These are phyloP conservation scores for Emericellopsis cladophorae DNA, from an alignment of 2,329 filamentous ascomycete species.

Conservation along the genomic window DNA sequence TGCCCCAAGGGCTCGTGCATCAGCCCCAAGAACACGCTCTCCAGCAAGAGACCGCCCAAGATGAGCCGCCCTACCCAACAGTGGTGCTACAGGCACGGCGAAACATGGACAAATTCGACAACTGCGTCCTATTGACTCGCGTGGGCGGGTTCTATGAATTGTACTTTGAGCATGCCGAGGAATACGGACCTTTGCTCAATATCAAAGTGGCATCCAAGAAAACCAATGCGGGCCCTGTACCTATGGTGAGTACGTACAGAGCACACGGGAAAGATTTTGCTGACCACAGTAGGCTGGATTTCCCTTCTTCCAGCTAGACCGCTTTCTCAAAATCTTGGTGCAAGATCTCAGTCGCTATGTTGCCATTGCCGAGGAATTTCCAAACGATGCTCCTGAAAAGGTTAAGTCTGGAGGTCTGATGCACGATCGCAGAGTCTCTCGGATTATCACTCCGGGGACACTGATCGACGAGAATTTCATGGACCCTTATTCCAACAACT, in stretches of 20 bases:
- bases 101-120: constrained; percentile 83
- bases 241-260: constrained; percentile 53
- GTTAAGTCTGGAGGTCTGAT: constrained; percentile 65
- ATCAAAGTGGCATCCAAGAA: constrained; percentile 76
- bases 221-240: constrained; percentile 63
- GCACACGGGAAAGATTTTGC: not conserved
- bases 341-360: constrained; percentile 86
- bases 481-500: constrained; percentile 88
- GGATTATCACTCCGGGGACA: constrained; percentile 88
- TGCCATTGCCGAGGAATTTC: constrained; percentile 87
- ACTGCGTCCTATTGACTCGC: constrained; percentile 82
- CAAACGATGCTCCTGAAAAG: constrained; percentile 56
- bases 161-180: constrained; percentile 91
- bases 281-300: constrained; percentile 59
- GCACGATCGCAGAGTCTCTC: constrained; percentile 74
- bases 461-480: constrained; percentile 97
- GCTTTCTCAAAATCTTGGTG: constrained; percentile 85
- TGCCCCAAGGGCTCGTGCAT: constrained; percentile 38
- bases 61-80: constrained; percentile 59
- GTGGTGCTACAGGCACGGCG: constrained; percentile 76
- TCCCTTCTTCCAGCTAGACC: constrained; percentile 82
- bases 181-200: constrained; percentile 74
- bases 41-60: constrained; percentile 19
- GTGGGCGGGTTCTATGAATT: constrained; percentile 97
- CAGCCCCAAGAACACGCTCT: constrained; percentile 9